These are phyloP conservation scores for Ambrosiella beaveri DNA, from an alignment of 2,329 filamentous ascomycete species.

Conservation along the genomic window DNA sequence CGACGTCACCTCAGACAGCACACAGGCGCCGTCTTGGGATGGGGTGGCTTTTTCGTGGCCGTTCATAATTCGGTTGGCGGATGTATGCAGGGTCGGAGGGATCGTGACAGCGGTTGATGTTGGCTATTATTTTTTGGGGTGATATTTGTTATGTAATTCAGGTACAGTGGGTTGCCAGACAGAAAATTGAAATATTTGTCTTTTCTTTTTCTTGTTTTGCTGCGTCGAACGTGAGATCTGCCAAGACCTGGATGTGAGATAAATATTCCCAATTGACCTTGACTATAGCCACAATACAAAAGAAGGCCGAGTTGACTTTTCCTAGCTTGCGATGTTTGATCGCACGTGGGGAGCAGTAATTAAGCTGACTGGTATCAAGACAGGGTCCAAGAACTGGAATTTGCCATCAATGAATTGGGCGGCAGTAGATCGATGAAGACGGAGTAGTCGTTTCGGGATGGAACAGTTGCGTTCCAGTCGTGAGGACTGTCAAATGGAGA, in stretches of 20 bases:
- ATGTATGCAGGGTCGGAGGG: background rate
- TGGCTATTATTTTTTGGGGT: background rate
- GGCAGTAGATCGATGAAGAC: background rate
- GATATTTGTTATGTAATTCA: background rate
- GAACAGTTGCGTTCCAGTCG: background rate
- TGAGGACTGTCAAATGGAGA: background rate
- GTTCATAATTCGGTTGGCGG: conserved; percentile 2
- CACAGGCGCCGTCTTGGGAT: conserved; percentile 38
- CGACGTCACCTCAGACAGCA: conserved; percentile 16
- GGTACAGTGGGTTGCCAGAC: background rate
- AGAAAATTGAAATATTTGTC: background rate
- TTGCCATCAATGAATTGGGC: background rate
- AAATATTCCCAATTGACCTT: too few relatives aligned
- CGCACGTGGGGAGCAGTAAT: background rate
- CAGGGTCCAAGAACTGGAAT: background rate
- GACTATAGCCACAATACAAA: background rate
- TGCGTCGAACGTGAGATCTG: background rate
- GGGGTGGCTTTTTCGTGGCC: conserved; percentile 30
- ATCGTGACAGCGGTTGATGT: background rate
- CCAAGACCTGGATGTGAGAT: background rate
- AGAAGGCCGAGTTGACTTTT: background rate
- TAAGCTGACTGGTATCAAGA: background rate
- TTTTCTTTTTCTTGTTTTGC: too few relatives aligned
- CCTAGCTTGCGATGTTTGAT: background rate
- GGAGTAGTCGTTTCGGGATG: background rate